Conservation (phyloP, 1,284 basidiomycete species). For the Trametes versicolor region DNA sequence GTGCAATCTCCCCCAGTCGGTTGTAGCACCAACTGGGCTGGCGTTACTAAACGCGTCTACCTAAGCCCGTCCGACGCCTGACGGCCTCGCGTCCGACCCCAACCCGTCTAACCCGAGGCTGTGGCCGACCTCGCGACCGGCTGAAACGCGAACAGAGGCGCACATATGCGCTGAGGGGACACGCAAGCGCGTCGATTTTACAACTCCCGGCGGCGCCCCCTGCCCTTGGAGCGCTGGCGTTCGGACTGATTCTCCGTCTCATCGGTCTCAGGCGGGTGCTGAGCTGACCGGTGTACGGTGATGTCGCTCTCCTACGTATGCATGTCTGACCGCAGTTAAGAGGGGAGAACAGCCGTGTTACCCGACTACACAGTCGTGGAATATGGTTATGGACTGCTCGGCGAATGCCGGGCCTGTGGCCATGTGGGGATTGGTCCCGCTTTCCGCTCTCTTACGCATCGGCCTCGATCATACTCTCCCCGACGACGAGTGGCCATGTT, state of each 20-base stretch:
- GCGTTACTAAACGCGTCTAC: not conserved
- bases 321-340: not conserved
- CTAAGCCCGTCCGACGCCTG: not conserved
- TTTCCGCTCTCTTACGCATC: constrained; percentile 7
- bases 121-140: not conserved
- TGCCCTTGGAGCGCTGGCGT: not conserved
- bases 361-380: not conserved
- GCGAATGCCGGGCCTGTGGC: constrained; percentile 15
- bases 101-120: constrained; percentile 3
- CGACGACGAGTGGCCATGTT: constrained; percentile 3
- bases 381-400: constrained; percentile 3
- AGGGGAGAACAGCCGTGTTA: not conserved
- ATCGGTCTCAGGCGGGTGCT: constrained; percentile 13
- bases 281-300: not conserved
- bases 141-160: constrained; percentile 7
- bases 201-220: not conserved
- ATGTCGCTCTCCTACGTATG: not conserved
- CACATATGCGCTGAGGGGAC: not conserved
- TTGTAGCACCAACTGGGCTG: not conserved
- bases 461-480: constrained; percentile 12
- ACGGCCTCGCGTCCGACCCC: constrained; percentile 3
- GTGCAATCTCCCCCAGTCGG: not conserved
- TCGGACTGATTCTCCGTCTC: not conserved
- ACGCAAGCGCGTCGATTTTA: constrained; percentile 2
- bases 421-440: constrained; percentile 17